Conservation (phyloP, 1,139 yeast genomes). For the Hyphopichia buzzinii region DNA sequence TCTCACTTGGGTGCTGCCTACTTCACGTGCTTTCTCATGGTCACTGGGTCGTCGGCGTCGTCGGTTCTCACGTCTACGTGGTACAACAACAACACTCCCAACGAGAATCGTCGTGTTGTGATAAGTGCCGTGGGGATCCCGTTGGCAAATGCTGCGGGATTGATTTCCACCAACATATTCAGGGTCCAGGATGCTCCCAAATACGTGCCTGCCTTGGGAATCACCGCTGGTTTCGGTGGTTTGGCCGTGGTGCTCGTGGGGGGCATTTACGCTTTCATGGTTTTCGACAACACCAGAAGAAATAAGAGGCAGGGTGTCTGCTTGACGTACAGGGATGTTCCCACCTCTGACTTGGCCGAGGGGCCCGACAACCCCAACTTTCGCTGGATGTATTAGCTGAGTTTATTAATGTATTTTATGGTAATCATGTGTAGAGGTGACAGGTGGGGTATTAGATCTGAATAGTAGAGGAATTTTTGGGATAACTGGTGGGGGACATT, state of each 20-base stretch:
- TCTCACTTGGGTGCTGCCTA: conserved; percentile 38
- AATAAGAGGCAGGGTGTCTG: conserved; percentile 40
- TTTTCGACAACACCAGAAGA: conserved; percentile 41
- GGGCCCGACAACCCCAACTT: conserved; percentile 47
- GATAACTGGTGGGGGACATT: no score
- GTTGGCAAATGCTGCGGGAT: conserved; percentile 32
- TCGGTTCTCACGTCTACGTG: conserved; percentile 47
- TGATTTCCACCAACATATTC: conserved; percentile 30
- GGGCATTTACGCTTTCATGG: conserved; percentile 26
- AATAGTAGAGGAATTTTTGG: no score
- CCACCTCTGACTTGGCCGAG: conserved; percentile 41
- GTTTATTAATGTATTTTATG: no score
- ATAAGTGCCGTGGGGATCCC: conserved; percentile 31
- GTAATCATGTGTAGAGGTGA: no score
- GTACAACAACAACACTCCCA: conserved; percentile 52
- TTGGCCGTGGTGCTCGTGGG: conserved; percentile 22
- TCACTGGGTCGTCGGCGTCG: conserved; percentile 31
- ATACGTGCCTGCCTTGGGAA: conserved; percentile 29
- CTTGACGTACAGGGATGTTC: conserved; percentile 40
- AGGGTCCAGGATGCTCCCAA: conserved; percentile 29
- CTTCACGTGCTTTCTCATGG: conserved; percentile 35
- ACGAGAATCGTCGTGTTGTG: conserved; percentile 33
- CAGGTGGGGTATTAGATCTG: no score
- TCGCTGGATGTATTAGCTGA: conserved; percentile 46
- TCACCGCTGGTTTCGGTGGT: conserved; percentile 35